Evolutionary conservation across 441 rosid species (phyloP), one percentile per base, ranked within the genome.

Genomic region (Euphorbia schlechtendalii): DNA sequence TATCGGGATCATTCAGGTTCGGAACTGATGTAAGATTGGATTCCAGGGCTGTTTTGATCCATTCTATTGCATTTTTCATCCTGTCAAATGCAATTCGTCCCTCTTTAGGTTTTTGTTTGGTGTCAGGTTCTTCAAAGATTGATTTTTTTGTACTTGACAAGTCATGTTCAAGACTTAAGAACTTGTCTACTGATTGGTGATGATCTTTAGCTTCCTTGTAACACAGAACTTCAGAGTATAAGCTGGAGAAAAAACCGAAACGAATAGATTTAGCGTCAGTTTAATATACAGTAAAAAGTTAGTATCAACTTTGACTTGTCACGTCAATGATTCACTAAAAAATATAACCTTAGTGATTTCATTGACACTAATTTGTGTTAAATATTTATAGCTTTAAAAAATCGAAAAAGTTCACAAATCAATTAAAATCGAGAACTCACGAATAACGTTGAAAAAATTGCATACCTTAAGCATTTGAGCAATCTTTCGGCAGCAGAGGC

Each of bases 391-490:
- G n/a, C n/a, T n/a, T n/a, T n/a, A n/a, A n/a, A n/a, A n/a, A n/a
- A n/a, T n/a, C n/a, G n/a, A n/a, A n/a, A n/a, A n/a, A n/a, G n/a
- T n/a, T n/a, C n/a, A n/a, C n/a, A n/a, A n/a, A n/a, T n/a, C n/a
- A n/a, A n/a, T n/a, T n/a, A n/a, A n/a, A n/a, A n/a, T n/a, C 34
- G 6, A 32, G 34, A 32, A 32, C 34, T 32, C 3, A 32, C 34
- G 6, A 32, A 32, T 32, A 32, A 32, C 40, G 17, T 46, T 17
- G 17, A 13, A 17, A 4, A 17, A 59, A n/a, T 36, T 56, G 25
- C 70, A 27, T n/a, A 85, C 92, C 88, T 82, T 69, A 86, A 74
- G 73, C 90, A 85, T 66, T 81, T 85, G 59, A 91, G 87, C 75
- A 84, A 76, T 74, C 83, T 77, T 65, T 88, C 85, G 30, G 84